These are phyloP conservation scores for Aurifilum marmelostoma DNA, from an alignment of 2,329 filamentous ascomycete genomes.

Conservation along the genomic window DNA sequence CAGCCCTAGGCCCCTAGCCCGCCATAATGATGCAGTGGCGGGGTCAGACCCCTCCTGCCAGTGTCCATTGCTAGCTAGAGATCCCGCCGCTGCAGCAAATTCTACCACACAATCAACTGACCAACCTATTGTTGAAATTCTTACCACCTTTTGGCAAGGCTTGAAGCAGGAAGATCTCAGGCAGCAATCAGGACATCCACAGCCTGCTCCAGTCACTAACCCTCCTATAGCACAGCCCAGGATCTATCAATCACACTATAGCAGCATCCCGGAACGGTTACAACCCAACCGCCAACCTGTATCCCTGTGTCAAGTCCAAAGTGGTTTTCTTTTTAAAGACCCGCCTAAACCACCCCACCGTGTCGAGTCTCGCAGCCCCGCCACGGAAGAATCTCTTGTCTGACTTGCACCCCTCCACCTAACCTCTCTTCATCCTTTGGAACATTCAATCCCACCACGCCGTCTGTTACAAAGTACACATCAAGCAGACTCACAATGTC, in stretches of 20 bases:
- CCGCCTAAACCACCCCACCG: slow-evolving; percentile 35
- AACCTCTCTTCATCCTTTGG: background rate
- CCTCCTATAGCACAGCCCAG: background rate
- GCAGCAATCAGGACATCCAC: background rate
- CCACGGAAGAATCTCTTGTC: slow-evolving; percentile 3
- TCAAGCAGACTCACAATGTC: slow-evolving; percentile 64
- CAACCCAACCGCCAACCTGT: background rate
- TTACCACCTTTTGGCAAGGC: background rate
- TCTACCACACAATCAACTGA: slow-evolving; percentile 7
- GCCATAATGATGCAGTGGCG: slow-evolving; percentile 35
- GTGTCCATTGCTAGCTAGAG: slow-evolving; percentile 39
- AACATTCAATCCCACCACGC: slow-evolving; percentile 21
- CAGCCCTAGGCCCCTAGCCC: slow-evolving; percentile 4
- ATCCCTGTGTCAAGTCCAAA: slow-evolving; percentile 27
- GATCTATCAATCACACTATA: background rate
- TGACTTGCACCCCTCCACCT: slow-evolving; percentile 12
- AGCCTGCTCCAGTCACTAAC: background rate
- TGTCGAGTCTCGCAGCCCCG: slow-evolving; percentile 15
- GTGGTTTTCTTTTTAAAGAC: slow-evolving; percentile 19
- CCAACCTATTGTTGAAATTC: background rate
- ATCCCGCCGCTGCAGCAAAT: slow-evolving; percentile 7
- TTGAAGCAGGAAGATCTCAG: background rate
- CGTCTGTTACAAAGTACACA: slow-evolving; percentile 22
- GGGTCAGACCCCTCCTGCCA: slow-evolving; percentile 30
- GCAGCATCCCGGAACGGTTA: background rate